Conservation (phyloP, 1,284 basidiomycete genomes). For the Malassezia cuniculi region DNA sequence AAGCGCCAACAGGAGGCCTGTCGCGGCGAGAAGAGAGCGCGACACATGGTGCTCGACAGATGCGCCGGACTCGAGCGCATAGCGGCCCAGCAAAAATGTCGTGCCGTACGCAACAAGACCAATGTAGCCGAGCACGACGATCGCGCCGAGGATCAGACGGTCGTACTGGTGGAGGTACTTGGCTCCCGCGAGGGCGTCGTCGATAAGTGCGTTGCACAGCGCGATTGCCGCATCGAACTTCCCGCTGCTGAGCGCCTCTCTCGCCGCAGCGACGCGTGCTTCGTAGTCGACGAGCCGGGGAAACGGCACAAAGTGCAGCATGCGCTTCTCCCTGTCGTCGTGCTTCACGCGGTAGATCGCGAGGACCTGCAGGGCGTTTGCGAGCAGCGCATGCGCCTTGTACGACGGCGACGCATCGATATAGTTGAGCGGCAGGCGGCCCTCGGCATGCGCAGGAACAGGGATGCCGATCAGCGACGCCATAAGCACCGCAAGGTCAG, state of each 20-base stretch:
- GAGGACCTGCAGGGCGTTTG: conserved; percentile 63
- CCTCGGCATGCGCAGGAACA: conserved; percentile 45
- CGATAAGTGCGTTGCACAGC: conserved; percentile 53
- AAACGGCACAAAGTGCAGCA: conserved; percentile 26
- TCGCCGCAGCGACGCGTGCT: conserved; percentile 45
- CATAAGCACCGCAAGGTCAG: conserved; percentile 70
- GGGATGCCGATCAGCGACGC: conserved; percentile 31
- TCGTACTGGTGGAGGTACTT: conserved; percentile 77
- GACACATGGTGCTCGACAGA: background rate
- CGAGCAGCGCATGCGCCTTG: conserved; percentile 54
- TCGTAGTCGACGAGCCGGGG: conserved; percentile 31
- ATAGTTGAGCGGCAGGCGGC: conserved; percentile 41
- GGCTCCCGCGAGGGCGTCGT: conserved; percentile 55
- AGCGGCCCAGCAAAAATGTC: conserved; percentile 30
- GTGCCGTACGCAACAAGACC: conserved; percentile 55
- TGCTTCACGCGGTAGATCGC: conserved; percentile 72
- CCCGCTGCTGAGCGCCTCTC: conserved; percentile 29
- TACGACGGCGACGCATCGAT: conserved; percentile 45
- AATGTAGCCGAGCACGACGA: conserved; percentile 61
- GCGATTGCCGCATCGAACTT: conserved; percentile 52
- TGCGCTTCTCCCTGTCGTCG: conserved; percentile 47
- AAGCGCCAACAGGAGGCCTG: conserved; percentile 8
- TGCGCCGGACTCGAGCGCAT: conserved; percentile 14
- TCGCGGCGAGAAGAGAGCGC: too few species aligned
- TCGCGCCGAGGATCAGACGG: conserved; percentile 57